Percentiles rank a stretch among this genome's conserved stretches.
Evolutionary conservation across 169 alveolate species (phyloP).

Genomic region (Cryptosporidium sp.): DNA sequence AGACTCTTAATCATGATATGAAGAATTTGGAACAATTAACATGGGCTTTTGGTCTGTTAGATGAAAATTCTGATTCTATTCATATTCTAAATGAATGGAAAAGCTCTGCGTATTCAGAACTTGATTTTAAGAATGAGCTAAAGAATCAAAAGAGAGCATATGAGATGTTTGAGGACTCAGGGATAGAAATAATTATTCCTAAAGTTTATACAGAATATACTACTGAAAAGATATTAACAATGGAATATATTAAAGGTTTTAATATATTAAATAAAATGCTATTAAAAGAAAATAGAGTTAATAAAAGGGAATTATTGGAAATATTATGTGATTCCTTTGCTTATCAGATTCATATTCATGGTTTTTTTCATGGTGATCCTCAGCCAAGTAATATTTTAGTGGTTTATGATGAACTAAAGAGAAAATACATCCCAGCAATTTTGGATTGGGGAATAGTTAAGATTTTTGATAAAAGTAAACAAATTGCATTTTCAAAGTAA

Average conservation of each 20-base stretch:
- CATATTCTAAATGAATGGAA: slow-evolving; percentile 89
- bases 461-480: slow-evolving; percentile 80
- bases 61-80: slow-evolving; percentile 77
- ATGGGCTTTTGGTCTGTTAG: slow-evolving; percentile 86
- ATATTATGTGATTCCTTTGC: slow-evolving; percentile 83
- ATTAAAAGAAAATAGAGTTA: slow-evolving; percentile 71
- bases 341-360: slow-evolving; percentile 84
- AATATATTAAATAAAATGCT: slow-evolving; percentile 86
- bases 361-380: slow-evolving; percentile 92
- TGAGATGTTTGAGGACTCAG: slow-evolving; percentile 81
- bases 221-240: slow-evolving; percentile 86
- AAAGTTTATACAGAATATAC: slow-evolving; percentile 83
- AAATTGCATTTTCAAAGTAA: slow-evolving; percentile 85
- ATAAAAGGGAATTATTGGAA: slow-evolving; percentile 76
- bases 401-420: slow-evolving; percentile 73
- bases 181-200: slow-evolving; percentile 86
- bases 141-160: slow-evolving; percentile 84
- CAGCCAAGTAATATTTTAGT: slow-evolving; percentile 92
- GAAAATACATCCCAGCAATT: slow-evolving; percentile 81
- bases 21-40: slow-evolving; percentile 82
- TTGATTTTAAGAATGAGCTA: slow-evolving; percentile 87
- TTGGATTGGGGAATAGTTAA: slow-evolving; percentile 89
- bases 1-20: slow-evolving; percentile 83
- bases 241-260: slow-evolving; percentile 90
- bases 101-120: slow-evolving; percentile 86